Conservation (phyloP, 2,329 filamentous ascomycete species). For the Colletotrichum musae region DNA sequence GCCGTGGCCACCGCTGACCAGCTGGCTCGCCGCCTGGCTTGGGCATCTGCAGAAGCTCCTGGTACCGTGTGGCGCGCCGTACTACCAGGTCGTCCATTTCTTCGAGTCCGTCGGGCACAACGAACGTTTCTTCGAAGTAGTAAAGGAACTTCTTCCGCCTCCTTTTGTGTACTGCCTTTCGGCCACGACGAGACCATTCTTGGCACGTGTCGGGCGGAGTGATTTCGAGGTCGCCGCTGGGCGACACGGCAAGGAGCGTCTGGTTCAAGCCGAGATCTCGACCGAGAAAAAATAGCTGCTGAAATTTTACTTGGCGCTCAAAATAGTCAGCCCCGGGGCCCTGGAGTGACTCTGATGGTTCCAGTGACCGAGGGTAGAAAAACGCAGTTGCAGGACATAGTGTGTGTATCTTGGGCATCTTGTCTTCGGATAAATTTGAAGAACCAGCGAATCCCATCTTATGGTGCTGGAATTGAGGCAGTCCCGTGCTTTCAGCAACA, state of each 20-base stretch:
- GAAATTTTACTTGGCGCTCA: constrained; percentile 25
- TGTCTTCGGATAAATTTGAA: neutral
- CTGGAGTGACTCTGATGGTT: neutral
- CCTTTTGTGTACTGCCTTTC: constrained; percentile 22
- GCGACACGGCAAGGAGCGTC: constrained; percentile 32
- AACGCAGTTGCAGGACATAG: constrained; percentile 32
- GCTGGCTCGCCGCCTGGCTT: constrained; percentile 1
- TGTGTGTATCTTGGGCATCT: constrained; percentile 24
- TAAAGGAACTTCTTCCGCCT: constrained; percentile 36
- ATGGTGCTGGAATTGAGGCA: constrained; percentile 57
- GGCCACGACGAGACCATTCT: constrained; percentile 23
- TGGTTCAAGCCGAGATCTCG: constrained; percentile 33
- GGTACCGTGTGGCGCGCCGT: constrained; percentile 27
- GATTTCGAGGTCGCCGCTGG: constrained; percentile 15
- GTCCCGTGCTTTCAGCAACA: constrained; percentile 41
- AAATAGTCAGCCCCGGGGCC: constrained; percentile 27
- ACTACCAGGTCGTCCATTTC: constrained; percentile 40
- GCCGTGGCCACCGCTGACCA: constrained; percentile 38
- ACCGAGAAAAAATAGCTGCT: constrained; percentile 38
- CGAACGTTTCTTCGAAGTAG: constrained; percentile 37
- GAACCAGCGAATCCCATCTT: constrained; percentile 37
- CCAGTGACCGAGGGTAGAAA: constrained; percentile 2
- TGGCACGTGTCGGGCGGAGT: constrained; percentile 31
- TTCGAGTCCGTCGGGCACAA: constrained; percentile 40
- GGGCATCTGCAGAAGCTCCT: constrained; percentile 11